These are phyloP conservation scores for Salvia sclarea DNA, from an alignment of 305 asterid genomes.

Conservation along the genomic window DNA sequence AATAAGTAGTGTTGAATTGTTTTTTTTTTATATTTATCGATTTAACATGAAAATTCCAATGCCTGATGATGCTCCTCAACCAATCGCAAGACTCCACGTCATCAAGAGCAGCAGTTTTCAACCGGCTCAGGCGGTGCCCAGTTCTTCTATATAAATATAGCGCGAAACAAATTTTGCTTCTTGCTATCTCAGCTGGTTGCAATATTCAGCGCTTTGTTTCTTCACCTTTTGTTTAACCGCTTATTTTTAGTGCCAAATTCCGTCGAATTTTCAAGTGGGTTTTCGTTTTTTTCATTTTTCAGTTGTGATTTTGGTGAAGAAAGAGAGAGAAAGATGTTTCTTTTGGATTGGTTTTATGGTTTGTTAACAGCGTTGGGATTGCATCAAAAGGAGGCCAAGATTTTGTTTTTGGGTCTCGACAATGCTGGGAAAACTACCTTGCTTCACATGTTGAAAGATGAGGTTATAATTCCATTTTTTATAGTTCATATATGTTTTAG, in stretches of 20 bases:
- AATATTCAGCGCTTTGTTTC: constrained; percentile 7
- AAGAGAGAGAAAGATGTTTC: constrained; percentile 44
- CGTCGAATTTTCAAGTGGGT: neutral
- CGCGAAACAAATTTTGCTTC: neutral
- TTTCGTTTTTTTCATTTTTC: neutral
- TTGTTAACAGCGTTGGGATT: constrained; percentile 60
- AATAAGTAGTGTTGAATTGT: no score
- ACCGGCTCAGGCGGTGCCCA: constrained; percentile 30
- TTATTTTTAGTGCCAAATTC: neutral
- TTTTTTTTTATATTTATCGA: no score
- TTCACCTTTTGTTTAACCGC: neutral
- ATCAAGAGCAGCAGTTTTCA: constrained; percentile 3
- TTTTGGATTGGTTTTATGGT: constrained; percentile 78
- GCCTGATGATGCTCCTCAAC: constrained; percentile 31
- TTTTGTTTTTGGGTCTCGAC: constrained; percentile 79
- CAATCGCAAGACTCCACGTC: constrained; percentile 33
- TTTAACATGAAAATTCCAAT: neutral
- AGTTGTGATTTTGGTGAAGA: neutral
- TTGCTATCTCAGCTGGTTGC: neutral
- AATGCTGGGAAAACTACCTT: constrained; percentile 83
- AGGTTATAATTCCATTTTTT: constrained; percentile 35
- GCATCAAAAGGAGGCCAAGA: constrained; percentile 76
- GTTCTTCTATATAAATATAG: constrained; percentile 15
- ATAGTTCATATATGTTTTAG: neutral
- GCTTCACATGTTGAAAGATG: constrained; percentile 77